Conservation (phyloP, 495 filamentous ascomycete genomes). For the Trichoderma gamsii region DNA sequence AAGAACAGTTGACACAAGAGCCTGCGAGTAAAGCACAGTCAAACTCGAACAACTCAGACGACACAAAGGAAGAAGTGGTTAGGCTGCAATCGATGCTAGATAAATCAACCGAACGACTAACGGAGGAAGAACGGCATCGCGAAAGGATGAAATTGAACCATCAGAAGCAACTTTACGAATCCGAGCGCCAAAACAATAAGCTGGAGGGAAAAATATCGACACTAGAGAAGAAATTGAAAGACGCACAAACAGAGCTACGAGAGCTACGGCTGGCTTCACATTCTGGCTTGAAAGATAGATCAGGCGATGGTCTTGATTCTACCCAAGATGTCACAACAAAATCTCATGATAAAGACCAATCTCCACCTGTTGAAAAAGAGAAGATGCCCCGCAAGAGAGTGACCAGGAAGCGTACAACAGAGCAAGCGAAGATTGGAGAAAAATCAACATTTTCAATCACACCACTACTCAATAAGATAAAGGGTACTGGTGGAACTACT, state of each 20-base stretch:
- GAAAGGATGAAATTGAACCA: not conserved
- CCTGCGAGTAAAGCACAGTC: not conserved
- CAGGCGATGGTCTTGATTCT: slow-evolving; percentile 31
- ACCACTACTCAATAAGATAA: slow-evolving; percentile 76
- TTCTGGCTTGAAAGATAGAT: slow-evolving; percentile 23
- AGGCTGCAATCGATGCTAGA: not conserved
- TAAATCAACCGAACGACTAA: not conserved
- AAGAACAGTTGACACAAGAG: not conserved
- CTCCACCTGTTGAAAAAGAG: slow-evolving; percentile 27
- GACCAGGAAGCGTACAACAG: slow-evolving; percentile 46
- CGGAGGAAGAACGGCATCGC: not conserved
- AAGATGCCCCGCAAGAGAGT: slow-evolving; percentile 24
- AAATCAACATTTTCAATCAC: slow-evolving; percentile 92
- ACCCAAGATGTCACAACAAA: slow-evolving; percentile 29
- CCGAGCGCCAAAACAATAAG: not conserved
- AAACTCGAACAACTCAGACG: not conserved
- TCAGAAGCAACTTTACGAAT: slow-evolving; percentile 20
- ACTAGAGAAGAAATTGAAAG: not conserved
- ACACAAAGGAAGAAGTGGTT: not conserved
- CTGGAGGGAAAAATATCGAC: not conserved
- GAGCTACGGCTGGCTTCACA: slow-evolving; percentile 50
- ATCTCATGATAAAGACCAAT: slow-evolving; percentile 31
- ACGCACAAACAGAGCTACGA: not conserved
- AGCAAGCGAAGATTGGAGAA: slow-evolving; percentile 59
- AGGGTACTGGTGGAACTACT: slow-evolving; percentile 27